phyloP scores from a whole-genome alignment of 257 asterid species.

The Plantago ovata region DNA sequence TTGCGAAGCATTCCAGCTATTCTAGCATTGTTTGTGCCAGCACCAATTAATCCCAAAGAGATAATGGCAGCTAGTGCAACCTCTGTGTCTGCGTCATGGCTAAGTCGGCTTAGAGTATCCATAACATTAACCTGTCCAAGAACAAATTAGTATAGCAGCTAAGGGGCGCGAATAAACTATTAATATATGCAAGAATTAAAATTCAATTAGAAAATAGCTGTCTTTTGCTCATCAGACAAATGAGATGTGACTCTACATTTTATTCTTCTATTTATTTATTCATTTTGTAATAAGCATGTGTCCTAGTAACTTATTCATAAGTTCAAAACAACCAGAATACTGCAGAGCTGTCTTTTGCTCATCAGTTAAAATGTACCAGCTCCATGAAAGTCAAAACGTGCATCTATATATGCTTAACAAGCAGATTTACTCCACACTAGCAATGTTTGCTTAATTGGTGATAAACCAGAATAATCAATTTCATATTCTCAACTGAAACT shows the following conservation, averaged over 20 bases:
- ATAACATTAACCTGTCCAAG: constrained; percentile 86
- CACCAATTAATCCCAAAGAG: constrained; percentile 92
- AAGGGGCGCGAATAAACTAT: neutral
- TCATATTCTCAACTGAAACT: too few relatives aligned
- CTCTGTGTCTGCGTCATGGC: constrained; percentile 95
- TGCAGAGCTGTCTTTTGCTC: too few relatives aligned
- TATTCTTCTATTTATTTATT: neutral
- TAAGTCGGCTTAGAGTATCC: constrained; percentile 98
- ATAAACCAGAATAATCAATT: too few relatives aligned
- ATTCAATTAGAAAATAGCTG: too few relatives aligned
- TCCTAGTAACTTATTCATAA: too few relatives aligned
- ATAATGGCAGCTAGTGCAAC: constrained; percentile 96
- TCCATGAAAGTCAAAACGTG: too few relatives aligned
- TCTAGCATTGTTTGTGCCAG: constrained; percentile 98
- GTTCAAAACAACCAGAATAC: too few relatives aligned
- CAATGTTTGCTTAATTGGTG: too few relatives aligned
- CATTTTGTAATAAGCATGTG: too few relatives aligned
- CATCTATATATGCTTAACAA: constrained; percentile 12
- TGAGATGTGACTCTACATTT: neutral
- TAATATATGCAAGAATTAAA: too few relatives aligned
- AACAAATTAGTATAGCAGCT: constrained; percentile 11
- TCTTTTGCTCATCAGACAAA: too few relatives aligned
- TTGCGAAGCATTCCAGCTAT: constrained; percentile 99
- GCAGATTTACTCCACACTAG: neutral
- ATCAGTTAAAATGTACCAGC: too few relatives aligned